phyloP scores from a whole-genome alignment of 1,284 basidiomycete species.

The Heterobasidion occidentale region DNA sequence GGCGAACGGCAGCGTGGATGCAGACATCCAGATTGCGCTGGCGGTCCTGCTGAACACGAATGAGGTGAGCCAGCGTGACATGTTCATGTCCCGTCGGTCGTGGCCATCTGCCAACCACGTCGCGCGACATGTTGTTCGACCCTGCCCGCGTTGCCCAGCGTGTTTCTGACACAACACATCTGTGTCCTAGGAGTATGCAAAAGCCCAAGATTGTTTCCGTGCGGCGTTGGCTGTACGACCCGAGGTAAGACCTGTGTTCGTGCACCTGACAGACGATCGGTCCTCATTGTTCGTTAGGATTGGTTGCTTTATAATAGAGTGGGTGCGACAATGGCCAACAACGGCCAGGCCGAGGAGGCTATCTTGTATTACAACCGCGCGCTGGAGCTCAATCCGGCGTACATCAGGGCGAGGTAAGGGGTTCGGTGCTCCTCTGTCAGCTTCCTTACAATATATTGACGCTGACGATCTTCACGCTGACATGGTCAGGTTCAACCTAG shows the following conservation, averaged over 20 bases:
- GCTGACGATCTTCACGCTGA: too few species aligned
- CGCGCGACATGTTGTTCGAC: too few species aligned
- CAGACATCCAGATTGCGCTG: constrained; percentile 93
- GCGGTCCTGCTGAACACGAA: constrained; percentile 90
- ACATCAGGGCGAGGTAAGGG: constrained; percentile 81
- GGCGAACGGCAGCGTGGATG: constrained; percentile 62
- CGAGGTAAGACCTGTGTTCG: constrained; percentile 50
- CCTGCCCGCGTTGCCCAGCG: too few species aligned
- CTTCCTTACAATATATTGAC: too few species aligned
- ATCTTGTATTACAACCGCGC: constrained; percentile 88
- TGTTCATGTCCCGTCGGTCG: background rate
- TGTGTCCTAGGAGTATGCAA: constrained; percentile 67
- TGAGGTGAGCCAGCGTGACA: constrained; percentile 46
- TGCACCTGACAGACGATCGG: background rate
- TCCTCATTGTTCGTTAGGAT: constrained; percentile 47
- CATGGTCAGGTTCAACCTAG: constrained; percentile 77
- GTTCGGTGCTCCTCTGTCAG: constrained; percentile 8
- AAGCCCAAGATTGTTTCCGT: constrained; percentile 92
- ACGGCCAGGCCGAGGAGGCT: constrained; percentile 77
- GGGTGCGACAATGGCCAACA: constrained; percentile 94
- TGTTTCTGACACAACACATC: background rate
- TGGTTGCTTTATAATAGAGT: constrained; percentile 95
- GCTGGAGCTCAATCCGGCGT: constrained; percentile 84
- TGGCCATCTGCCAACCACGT: too few species aligned
- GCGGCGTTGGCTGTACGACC: constrained; percentile 85